phyloP scores from a whole-genome alignment of 805 yeast species.

The Tetrapisispora pingtungensis region DNA sequence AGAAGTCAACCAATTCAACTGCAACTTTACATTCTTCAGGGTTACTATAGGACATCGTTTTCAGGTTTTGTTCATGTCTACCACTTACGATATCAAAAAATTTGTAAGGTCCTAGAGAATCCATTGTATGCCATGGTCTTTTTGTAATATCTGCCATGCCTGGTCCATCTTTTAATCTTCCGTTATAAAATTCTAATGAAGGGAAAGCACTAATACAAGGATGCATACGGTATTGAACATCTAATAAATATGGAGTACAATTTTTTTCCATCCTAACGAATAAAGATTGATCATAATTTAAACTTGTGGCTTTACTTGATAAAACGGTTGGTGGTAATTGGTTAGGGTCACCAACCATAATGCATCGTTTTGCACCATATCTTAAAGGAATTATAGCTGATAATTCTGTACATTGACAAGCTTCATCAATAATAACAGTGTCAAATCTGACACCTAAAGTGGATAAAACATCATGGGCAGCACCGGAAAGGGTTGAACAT shows the following conservation, averaged over 20 bases:
- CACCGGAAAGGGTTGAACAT: slow-evolving; percentile 86
- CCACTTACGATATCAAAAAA: slow-evolving; percentile 65
- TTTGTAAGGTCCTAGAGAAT: slow-evolving; percentile 59
- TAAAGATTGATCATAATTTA: slow-evolving; percentile 78
- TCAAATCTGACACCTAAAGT: slow-evolving; percentile 69
- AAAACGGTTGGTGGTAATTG: slow-evolving; percentile 95
- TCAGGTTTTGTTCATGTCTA: slow-evolving; percentile 51
- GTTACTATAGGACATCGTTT: slow-evolving; percentile 65
- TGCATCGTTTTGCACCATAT: slow-evolving; percentile 82
- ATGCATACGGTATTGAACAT: slow-evolving; percentile 97
- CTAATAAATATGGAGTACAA: slow-evolving; percentile 52
- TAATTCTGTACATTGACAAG: slow-evolving; percentile 92
- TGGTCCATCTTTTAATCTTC: slow-evolving; percentile 62
- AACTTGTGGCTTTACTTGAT: slow-evolving; percentile 74
- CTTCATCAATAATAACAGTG: slow-evolving; percentile 91
- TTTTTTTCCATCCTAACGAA: slow-evolving; percentile 86
- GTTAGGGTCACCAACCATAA: slow-evolving; percentile 98
- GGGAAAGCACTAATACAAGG: slow-evolving; percentile 57
- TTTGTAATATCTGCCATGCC: slow-evolving; percentile 49
- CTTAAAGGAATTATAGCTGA: slow-evolving; percentile 86
- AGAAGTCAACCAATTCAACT: slow-evolving; percentile 48
- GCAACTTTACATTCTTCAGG: slow-evolving; percentile 63
- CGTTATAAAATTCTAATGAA: slow-evolving; percentile 40
- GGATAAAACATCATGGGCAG: slow-evolving; percentile 82
- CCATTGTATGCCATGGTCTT: slow-evolving; percentile 64